phyloP scores from a whole-genome alignment of 495 filamentous ascomycete genomes.

The Penicillium antarcticum region DNA sequence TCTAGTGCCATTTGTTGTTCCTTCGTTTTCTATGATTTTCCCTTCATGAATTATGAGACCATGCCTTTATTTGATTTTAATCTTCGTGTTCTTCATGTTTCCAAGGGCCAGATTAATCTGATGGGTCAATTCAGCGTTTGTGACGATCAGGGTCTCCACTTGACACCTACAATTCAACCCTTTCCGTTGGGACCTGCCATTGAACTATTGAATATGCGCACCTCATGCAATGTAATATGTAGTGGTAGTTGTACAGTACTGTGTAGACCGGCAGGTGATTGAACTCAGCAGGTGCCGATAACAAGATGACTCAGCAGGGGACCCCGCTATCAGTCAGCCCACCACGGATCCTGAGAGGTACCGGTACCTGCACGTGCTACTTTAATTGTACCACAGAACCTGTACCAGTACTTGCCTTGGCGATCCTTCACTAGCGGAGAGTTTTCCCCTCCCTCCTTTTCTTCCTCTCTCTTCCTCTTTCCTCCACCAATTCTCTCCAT shows the following conservation, averaged over 20 bases:
- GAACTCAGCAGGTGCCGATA: neutral
- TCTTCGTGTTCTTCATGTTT: neutral
- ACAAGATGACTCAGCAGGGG: neutral
- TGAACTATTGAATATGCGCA: no score
- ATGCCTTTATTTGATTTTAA: neutral
- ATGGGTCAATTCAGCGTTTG: no score
- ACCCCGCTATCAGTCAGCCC: conserved; percentile 16
- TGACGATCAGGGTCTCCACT: no score
- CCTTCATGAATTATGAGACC: conserved; percentile 8
- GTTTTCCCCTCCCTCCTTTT: conserved; percentile 20
- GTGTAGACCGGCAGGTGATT: no score
- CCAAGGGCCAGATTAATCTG: neutral
- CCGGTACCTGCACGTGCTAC: conserved; percentile 4
- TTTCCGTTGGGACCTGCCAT: no score
- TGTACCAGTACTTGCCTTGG: conserved; percentile 6
- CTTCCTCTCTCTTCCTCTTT: conserved; percentile 15
- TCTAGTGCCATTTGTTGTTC: neutral
- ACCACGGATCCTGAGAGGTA: conserved; percentile 8
- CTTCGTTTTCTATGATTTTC: neutral
- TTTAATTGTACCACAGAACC: neutral
- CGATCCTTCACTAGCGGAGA: conserved; percentile 10
- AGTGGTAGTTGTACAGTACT: no score
- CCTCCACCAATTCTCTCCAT: conserved; percentile 6
- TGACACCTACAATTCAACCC: no score
- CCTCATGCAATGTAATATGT: no score